A percentile compares a stretch with the other conserved stretches of the same genome.
Evolutionary conservation across 257 asterid species (phyloP).

Genomic region (Plectranthus barbatus): DNA sequence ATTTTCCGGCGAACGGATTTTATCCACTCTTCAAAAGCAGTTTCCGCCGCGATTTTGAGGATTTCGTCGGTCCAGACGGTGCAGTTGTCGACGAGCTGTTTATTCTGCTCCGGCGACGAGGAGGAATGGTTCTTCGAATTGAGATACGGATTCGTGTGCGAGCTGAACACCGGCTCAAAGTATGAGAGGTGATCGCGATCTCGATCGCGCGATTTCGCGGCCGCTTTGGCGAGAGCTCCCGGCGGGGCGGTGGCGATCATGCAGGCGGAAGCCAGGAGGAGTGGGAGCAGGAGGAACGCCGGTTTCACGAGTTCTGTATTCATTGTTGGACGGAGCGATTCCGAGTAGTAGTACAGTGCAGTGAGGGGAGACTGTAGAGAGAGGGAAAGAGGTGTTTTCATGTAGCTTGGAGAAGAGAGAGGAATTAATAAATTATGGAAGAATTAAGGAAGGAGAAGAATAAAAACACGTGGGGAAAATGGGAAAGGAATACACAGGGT

Average conservation of each 20-base stretch:
- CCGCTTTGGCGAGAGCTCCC: neutral
- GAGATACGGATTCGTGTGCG: neutral
- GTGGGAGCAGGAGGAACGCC: neutral
- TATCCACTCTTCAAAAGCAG: slow-evolving; percentile 47
- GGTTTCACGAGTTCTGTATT: slow-evolving; percentile 1
- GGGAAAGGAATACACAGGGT: no score
- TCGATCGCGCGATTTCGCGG: slow-evolving; percentile 6
- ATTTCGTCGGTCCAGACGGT: slow-evolving; percentile 52
- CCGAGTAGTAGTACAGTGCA: neutral
- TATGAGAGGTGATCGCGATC: slow-evolving; percentile 24
- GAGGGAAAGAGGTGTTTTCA: neutral
- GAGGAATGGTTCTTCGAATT: slow-evolving; percentile 28
- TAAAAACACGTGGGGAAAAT: slow-evolving; percentile 34
- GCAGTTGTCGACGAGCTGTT: neutral
- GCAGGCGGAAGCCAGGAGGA: slow-evolving; percentile 12
- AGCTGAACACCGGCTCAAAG: slow-evolving; percentile 15
- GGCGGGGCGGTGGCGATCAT: slow-evolving; percentile 21
- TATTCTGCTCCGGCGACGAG: neutral
- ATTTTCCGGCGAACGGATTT: slow-evolving; percentile 53
- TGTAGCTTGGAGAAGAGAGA: no score
- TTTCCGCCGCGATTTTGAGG: slow-evolving; percentile 29
- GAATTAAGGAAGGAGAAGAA: slow-evolving; percentile 9
- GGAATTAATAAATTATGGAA: no score
- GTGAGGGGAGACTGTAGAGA: neutral
- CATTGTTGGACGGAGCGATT: neutral